Base-by-base conservation (phyloP, 164 flowering plant species). In the Amborella trichopoda region DNA sequence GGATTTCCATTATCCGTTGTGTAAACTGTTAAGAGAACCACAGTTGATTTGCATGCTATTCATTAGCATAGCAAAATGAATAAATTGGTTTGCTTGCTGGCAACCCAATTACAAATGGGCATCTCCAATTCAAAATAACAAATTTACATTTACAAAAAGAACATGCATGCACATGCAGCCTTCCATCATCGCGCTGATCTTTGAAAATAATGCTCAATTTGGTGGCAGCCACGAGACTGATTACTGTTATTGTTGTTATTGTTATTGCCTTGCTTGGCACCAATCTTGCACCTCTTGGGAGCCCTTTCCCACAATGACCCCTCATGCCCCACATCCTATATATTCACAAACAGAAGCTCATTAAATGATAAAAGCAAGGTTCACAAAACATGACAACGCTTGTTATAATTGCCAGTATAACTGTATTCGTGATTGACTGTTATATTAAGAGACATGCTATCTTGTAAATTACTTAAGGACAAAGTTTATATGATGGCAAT, bases 151-250 rank as follows among this genome's bases (percentile, higher is more conserved):
- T 14, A 25, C 28, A 25, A 44, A 44, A n/a, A n/a, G n/a, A n/a
- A n/a, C n/a, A n/a, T n/a, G n/a, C n/a, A n/a, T n/a, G n/a, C n/a
- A n/a, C n/a, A n/a, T n/a, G n/a, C n/a, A n/a, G n/a, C 28, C 20
- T 19, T 26, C 20, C n/a, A 46, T 50, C 17, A 39, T 14, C 16
- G 24, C 26, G 54, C 49, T 13, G 57, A 63, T 65, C 62, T 84
- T 12, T 64, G 64, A 46, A 84, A 88, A 54, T 77, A 81, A 45
- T 81, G 86, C 42, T 89, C 94, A 21, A 89, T 80, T 50, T 78
- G 94, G 64, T 76, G 67, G 66, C 66, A 66, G 13, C 86, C 78
- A 53, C 61, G 71, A 50, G 81, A 61, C 30, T 61, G 63, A 26
- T 58, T n/a, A n/a, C n/a, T n/a, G n/a, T n/a, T n/a, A n/a, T n/a